Conservation (phyloP, 306 rosid genomes). For the Trifolium dubium region DNA sequence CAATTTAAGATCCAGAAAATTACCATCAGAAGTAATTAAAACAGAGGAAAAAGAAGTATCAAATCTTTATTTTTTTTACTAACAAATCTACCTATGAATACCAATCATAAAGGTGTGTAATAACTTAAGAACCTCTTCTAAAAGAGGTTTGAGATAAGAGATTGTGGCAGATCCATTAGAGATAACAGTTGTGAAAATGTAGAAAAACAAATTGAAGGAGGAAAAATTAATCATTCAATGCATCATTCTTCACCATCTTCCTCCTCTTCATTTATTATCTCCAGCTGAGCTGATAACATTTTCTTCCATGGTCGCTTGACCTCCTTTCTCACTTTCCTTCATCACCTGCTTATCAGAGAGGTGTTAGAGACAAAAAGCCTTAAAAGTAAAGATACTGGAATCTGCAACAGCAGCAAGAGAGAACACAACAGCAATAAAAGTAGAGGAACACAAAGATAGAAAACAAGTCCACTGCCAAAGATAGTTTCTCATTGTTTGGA, state of each 20-base stretch:
- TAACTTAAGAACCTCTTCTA: no score
- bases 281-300: slow-evolving; percentile 86
- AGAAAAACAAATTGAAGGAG: background rate
- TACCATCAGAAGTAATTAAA: no score
- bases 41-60: no score
- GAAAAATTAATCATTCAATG: background rate
- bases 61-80: no score
- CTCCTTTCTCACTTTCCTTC: slow-evolving; percentile 77
- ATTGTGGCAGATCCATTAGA: no score
- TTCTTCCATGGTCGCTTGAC: slow-evolving; percentile 93
- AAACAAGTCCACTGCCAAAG: slow-evolving; percentile 33
- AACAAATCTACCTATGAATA: no score
- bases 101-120: no score
- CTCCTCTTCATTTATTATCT: slow-evolving; percentile 81
- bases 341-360: slow-evolving; percentile 68
- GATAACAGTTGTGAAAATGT: background rate
- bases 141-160: no score
- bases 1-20: no score
- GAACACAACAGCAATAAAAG: background rate
- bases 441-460: slow-evolving; percentile 33
- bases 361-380: slow-evolving; percentile 36
- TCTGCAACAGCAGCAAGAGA: background rate
- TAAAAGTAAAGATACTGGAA: slow-evolving; percentile 30
- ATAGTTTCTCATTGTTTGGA: slow-evolving; percentile 70
- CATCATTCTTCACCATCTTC: slow-evolving; percentile 38